phyloP scores from a whole-genome alignment of 106 monocot genomes.

The Acorus gramineus region DNA sequence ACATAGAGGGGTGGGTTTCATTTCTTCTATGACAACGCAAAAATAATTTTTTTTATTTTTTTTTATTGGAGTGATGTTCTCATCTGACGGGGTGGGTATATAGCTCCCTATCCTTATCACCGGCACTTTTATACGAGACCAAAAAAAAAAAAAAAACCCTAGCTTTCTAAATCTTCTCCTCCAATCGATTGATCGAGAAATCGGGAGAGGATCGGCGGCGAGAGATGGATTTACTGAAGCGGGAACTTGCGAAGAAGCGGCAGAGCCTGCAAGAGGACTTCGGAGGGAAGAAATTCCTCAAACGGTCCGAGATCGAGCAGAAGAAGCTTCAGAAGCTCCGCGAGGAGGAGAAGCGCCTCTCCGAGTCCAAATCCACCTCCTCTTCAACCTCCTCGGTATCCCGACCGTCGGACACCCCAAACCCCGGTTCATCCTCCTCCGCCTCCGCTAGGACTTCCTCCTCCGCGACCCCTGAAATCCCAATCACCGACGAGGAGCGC shows the following conservation, averaged over 20 bases:
- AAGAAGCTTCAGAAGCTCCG: conserved; percentile 75
- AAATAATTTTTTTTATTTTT: too few relatives aligned
- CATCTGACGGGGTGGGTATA: too few relatives aligned
- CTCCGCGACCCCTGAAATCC: conserved; percentile 9
- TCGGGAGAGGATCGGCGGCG: too few relatives aligned
- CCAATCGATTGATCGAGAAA: too few relatives aligned
- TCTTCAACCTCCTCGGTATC: neutral
- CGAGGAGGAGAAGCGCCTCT: conserved; percentile 55
- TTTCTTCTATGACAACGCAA: too few relatives aligned
- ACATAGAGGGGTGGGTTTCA: too few relatives aligned
- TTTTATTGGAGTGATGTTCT: too few relatives aligned
- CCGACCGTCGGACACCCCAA: neutral
- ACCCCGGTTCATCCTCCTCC: conserved; percentile 11
- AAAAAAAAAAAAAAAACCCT: too few relatives aligned
- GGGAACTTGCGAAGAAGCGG: conserved; percentile 69
- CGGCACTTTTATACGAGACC: too few relatives aligned
- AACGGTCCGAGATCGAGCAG: conserved; percentile 90
- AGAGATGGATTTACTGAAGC: conserved; percentile 79
- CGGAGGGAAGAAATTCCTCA: conserved; percentile 83
- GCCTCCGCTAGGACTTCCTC: conserved; percentile 5
- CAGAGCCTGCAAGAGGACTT: conserved; percentile 56
- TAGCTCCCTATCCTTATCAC: too few relatives aligned
- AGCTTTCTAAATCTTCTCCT: too few relatives aligned
- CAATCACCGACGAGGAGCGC: conserved; percentile 46
- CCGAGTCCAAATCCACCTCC: conserved; percentile 38